A percentile compares a stretch with the other conserved stretches of the same genome.
Evolutionary conservation across 306 rosid genomes (phyloP).

Genomic region (Dalbergia cultrata): DNA sequence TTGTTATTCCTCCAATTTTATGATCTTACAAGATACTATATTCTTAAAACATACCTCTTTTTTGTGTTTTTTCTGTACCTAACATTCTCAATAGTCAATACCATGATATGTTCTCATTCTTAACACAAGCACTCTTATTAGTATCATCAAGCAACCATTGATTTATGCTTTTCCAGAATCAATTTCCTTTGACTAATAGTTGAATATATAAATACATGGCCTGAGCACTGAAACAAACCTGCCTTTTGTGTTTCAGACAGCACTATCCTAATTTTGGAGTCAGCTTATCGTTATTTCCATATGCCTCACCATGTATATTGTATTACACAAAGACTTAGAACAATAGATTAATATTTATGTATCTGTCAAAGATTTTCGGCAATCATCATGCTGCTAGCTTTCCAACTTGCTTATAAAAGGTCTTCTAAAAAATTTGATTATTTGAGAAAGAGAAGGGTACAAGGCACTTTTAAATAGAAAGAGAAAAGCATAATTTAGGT

Average conservation of each 20-base stretch:
- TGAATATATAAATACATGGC: neutral
- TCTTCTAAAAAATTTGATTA: too few relatives aligned
- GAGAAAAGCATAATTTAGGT: too few relatives aligned
- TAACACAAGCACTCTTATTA: too few relatives aligned
- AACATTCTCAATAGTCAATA: neutral
- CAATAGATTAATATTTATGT: too few relatives aligned
- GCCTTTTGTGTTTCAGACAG: slow-evolving; percentile 63
- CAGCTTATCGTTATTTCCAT: slow-evolving; percentile 51
- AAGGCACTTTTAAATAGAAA: too few relatives aligned
- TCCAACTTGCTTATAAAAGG: too few relatives aligned
- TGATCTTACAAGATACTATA: neutral
- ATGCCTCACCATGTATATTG: too few relatives aligned
- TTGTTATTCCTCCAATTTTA: neutral
- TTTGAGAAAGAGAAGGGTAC: too few relatives aligned
- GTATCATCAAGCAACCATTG: neutral
- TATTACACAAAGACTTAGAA: too few relatives aligned
- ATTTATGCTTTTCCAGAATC: neutral
- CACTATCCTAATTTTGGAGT: slow-evolving; percentile 67
- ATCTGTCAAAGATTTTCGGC: too few relatives aligned
- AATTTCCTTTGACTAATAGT: neutral
- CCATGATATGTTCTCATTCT: slow-evolving; percentile 3
- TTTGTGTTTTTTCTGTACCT: neutral
- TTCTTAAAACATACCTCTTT: neutral
- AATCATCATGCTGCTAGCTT: too few relatives aligned
- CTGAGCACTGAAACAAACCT: slow-evolving; percentile 9